Conservation (phyloP, 2,329 filamentous ascomycete species). For the Botryotinia convoluta region DNA sequence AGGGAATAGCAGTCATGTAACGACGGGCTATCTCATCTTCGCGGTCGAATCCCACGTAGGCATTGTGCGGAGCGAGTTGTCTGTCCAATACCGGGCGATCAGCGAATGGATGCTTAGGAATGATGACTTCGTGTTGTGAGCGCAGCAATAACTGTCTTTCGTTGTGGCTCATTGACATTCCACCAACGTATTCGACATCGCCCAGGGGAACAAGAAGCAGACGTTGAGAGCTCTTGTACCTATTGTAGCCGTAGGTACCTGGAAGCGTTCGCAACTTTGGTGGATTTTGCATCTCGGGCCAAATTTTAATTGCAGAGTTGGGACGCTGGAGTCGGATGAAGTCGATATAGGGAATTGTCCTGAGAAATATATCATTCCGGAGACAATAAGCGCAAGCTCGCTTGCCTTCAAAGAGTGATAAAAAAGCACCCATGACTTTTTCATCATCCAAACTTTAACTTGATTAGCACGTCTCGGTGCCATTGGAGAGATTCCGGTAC, state of each 20-base stretch:
- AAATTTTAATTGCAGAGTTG: not conserved
- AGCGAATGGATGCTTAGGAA: not conserved
- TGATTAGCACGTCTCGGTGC: not conserved
- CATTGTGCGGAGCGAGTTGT: not conserved
- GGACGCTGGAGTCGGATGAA: not conserved
- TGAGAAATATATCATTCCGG: slow-evolving; percentile 21
- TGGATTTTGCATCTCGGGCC: not conserved
- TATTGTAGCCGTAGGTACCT: not conserved
- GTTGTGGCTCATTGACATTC: not conserved
- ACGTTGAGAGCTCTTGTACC: not conserved
- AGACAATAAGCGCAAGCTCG: slow-evolving; percentile 25
- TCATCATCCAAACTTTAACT: not conserved
- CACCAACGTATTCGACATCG: not conserved
- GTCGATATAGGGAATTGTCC: not conserved
- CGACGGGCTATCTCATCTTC: not conserved
- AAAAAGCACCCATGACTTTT: slow-evolving; percentile 14
- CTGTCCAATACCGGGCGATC: not conserved
- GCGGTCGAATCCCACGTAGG: not conserved
- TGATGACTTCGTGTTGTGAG: not conserved
- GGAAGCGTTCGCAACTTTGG: not conserved
- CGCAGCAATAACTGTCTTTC: not conserved
- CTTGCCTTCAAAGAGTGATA: slow-evolving; percentile 24
- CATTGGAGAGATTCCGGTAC: not conserved
- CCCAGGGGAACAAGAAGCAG: not conserved
- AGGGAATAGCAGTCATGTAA: not conserved